phyloP scores from a whole-genome alignment of 345 rosid species.

The Angophora floribunda region DNA sequence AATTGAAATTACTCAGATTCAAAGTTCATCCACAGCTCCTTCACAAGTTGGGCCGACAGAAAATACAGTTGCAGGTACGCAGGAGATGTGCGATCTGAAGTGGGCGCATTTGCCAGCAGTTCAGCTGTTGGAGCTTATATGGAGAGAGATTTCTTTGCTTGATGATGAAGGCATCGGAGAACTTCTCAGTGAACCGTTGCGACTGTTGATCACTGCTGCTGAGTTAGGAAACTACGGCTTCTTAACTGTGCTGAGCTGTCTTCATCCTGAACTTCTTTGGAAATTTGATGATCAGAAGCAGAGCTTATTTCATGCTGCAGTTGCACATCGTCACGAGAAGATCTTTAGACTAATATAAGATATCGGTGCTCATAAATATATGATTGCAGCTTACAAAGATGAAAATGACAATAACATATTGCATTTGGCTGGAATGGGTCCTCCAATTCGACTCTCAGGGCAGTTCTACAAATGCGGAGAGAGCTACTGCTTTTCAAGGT shows the following conservation, averaged over 20 bases:
- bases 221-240: neutral
- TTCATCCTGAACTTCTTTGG: neutral
- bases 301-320: neutral
- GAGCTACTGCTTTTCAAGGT: neutral
- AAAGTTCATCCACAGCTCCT: neutral
- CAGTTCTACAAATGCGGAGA: fast-evolving
- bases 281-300: neutral
- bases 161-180: neutral
- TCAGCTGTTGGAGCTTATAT: neutral
- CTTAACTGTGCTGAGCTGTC: neutral
- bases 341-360: neutral
- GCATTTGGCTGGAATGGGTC: neutral
- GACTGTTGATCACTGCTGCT: neutral
- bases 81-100: neutral
- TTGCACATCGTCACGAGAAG: neutral
- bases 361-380: neutral
- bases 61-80: neutral
- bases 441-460: neutral
- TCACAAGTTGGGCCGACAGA: neutral
- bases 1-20: too few relatives aligned
- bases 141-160: neutral
- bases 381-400: neutral
- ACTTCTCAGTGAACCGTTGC: neutral
- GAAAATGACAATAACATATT: neutral
- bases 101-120: neutral